A percentile compares a stretch with the other conserved stretches of the same genome.
Conservation (phyloP, 257 asterid species). For the Forsythia viridissima region DNA sequence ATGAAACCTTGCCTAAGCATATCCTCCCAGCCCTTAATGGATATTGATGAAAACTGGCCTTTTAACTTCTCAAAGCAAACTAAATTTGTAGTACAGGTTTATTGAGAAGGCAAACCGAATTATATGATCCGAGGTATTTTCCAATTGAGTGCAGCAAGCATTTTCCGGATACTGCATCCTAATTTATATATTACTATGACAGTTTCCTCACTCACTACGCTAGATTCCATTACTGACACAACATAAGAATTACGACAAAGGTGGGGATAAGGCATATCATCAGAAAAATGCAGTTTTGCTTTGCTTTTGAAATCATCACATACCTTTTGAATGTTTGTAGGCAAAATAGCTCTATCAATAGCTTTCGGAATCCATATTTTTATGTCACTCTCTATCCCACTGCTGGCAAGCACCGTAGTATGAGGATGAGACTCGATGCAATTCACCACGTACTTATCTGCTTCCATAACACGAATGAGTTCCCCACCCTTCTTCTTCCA, state of each 20-base stretch:
- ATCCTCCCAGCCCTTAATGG: not conserved
- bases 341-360: slow-evolving; percentile 63
- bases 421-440: slow-evolving; percentile 91
- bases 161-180: not conserved
- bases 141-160: not conserved
- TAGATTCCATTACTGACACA: not conserved
- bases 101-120: not conserved
- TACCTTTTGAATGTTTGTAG: slow-evolving; percentile 68
- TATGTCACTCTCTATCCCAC: slow-evolving; percentile 83
- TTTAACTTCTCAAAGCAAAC: not conserved
- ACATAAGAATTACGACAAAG: slow-evolving; percentile 3
- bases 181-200: no score
- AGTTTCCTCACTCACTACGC: not conserved
- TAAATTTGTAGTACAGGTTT: not conserved
- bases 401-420: slow-evolving; percentile 72
- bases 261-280: not conserved
- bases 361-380: slow-evolving; percentile 84
- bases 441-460: slow-evolving; percentile 70
- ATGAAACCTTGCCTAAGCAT: no score
- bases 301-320: slow-evolving; percentile 17
- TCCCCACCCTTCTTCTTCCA: slow-evolving; percentile 85
- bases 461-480: slow-evolving; percentile 88
- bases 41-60: not conserved
- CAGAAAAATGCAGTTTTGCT: no score
- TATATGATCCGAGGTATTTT: not conserved